Base-by-base conservation (phyloP, 2,329 filamentous ascomycete genomes). In the Cordyceps militaris region DNA sequence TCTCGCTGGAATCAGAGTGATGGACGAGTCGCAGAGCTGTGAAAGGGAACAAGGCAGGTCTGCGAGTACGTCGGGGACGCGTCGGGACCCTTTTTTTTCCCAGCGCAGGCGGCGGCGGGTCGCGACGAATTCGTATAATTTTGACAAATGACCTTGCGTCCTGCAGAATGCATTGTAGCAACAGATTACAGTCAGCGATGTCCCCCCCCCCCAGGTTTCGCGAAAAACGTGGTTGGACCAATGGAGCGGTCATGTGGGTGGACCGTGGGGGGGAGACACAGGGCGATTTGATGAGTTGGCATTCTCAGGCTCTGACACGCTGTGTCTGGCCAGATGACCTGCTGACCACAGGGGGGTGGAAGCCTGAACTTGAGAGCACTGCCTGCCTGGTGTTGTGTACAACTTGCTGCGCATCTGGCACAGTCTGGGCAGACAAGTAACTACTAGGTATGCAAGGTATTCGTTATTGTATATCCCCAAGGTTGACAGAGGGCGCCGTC, bases 261-360 rank as follows among this genome's bases (percentile, higher is more conserved):
- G 52, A 16, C n/a, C n/a, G n/a, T n/a, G 36, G 38, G 21, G 19
- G 14, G 38, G 13, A 38, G 30, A 38, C 23, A 38, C 40, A 42
- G 42, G 28, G 28, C 28, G 28, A 21, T 19, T 56, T 48, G 52
- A 56, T 56, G 52, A 44, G 52, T 23, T 56, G 52, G 52, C 52
- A 56, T 47, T 21, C 28, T 43, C 23, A 23, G 42, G 30, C 52
- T 56, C 52, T 56, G 52, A 56, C 52, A 56, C 52, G 42, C 52
- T 28, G 43, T 56, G 52, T 56, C 38, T 23, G 52, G 52, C 52
- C 52, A 26, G 42, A 43, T 55, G 52, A 56, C 52, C 52, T 38
- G 52, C 52, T 55, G 52, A 55, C 52, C 23, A 34, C 26, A 34
- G 28, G 40, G 43, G 52, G 43, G 24, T 19, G 16, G 14, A 38